Evolutionary conservation across 257 asterid species (phyloP).

Genomic region (Catharanthus roseus): DNA sequence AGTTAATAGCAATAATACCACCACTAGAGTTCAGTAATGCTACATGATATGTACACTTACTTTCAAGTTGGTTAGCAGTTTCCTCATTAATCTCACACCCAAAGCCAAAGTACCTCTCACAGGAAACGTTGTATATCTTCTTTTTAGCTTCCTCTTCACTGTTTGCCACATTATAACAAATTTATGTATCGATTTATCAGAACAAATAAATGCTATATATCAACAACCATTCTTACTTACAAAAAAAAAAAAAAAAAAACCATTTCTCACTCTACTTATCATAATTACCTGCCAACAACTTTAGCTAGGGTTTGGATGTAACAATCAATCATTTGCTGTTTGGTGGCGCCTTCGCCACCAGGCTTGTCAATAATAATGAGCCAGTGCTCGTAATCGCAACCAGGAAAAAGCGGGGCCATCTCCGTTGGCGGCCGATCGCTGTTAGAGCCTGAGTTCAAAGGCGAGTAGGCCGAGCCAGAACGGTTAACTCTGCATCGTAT

Average conservation of each 20-base stretch:
- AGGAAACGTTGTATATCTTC: slow-evolving; percentile 88
- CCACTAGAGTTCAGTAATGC: neutral
- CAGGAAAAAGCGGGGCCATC: slow-evolving; percentile 95
- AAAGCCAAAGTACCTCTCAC: slow-evolving; percentile 89
- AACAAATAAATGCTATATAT: neutral
- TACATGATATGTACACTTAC: slow-evolving; percentile 24
- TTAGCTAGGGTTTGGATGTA: slow-evolving; percentile 74
- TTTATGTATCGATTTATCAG: neutral
- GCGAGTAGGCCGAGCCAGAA: slow-evolving; percentile 73
- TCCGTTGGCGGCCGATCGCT: slow-evolving; percentile 93
- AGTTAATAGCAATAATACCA: neutral
- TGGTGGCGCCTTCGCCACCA: slow-evolving; percentile 90
- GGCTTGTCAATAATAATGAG: slow-evolving; percentile 96
- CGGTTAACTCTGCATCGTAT: slow-evolving; percentile 67
- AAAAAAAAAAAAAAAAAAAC: too few relatives aligned
- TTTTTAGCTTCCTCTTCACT: slow-evolving; percentile 92
- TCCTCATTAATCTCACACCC: slow-evolving; percentile 98
- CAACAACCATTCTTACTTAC: neutral
- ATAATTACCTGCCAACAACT: slow-evolving; percentile 79
- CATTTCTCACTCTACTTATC: neutral
- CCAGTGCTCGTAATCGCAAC: slow-evolving; percentile 97
- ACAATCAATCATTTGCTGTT: slow-evolving; percentile 91
- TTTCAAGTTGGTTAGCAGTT: slow-evolving; percentile 95
- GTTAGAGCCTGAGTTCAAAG: slow-evolving; percentile 72
- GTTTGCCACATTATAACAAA: neutral